Base-by-base conservation (phyloP, 75 land plant genomes). In the Pinus taeda region DNA sequence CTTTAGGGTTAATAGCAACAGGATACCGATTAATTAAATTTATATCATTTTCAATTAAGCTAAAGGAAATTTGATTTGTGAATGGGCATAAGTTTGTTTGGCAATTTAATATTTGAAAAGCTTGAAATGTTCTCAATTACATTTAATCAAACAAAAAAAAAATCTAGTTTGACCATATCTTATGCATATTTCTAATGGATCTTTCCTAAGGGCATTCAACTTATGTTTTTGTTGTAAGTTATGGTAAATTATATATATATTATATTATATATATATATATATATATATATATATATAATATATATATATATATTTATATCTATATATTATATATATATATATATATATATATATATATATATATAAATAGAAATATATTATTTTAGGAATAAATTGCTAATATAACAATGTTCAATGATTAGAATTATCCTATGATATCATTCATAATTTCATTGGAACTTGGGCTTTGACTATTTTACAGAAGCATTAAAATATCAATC, bases 101-200 rank as follows among this genome's bases (percentile, higher is more conserved):
- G 15, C 18, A 57, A 49, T 36, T 45, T 49, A 56, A 55, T 14
- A 22, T 45, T 73, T 56, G 20, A 73, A 7, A 6, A 6, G 7
- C 22, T 60, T 73, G 65, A 73, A 59, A 73, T 13, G 15, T 57
- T 73, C 69, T 37, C 36, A 29, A 63, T 29, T 73, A 57, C 24
- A 20, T 73, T 22, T 15, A 45, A 73, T 57, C 18, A 15, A 73
- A 22, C 24, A 73, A 57, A 17, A 22, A 12, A 57, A 73, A 65
- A 33, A 3, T 53, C 37, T n/a, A 73, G 4, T 21, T 22, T 71
- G 3, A 39, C 24, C 45, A 42, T 74, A 8, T n/a, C 17, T 21
- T 21, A 15, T 5, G 63, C 15, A 3, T 63, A 3, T 63, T 63
- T 21, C 36, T 11, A 29, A 42, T 42, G 45, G 45, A 42, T 42